Base-by-base conservation (phyloP, 495 filamentous ascomycete genomes). In the Recurvomyces mirabilis region DNA sequence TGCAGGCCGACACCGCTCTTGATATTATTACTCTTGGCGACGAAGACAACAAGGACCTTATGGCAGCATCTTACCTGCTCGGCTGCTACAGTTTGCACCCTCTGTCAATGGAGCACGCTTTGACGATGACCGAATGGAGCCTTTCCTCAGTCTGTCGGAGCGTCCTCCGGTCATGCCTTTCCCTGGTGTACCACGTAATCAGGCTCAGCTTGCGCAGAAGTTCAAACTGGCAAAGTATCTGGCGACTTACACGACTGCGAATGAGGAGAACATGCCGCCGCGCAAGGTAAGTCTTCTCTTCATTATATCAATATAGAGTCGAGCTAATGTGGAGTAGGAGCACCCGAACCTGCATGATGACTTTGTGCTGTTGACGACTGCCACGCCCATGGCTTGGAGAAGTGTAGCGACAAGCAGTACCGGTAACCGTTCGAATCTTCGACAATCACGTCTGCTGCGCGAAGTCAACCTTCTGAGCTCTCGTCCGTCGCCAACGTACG, bases 91-190 rank as follows among this genome's bases (percentile, higher is more conserved):
- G 45, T 26, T 60, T 61, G 25, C 26, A 48, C 13, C 59, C 57
- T 15, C 32, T 47, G 10, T 46, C 37, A 10, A 26, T 62, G 20
- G 55, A 54, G 21, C 38, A 59, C 21, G 59, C 57, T 5, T 55
- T 60, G 60, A 46, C 55, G 0, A 59, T 62, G 17, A 56, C 58
- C 26, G 60, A 60, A 50, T 62, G 46, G 60, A 62, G 35, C 60
- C 57, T 19, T 56, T 62, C 26, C 53, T 62, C 5, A 54, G 37
- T 20, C 41, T 44, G 13, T 28, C 54, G 0, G 57, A 62, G 39
- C 47, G 60, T 5, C 60, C 58, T 7, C 18, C 40, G 13, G 32
- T 60, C 19, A 25, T 19, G 15, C 21, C 48, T 29, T 44, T 48
- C 17, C 25, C 22, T 14, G 29, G 43, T 32, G 25, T 17, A 17